phyloP scores from a whole-genome alignment of 495 filamentous ascomycete genomes.

The Hypoxylon fragiforme region DNA sequence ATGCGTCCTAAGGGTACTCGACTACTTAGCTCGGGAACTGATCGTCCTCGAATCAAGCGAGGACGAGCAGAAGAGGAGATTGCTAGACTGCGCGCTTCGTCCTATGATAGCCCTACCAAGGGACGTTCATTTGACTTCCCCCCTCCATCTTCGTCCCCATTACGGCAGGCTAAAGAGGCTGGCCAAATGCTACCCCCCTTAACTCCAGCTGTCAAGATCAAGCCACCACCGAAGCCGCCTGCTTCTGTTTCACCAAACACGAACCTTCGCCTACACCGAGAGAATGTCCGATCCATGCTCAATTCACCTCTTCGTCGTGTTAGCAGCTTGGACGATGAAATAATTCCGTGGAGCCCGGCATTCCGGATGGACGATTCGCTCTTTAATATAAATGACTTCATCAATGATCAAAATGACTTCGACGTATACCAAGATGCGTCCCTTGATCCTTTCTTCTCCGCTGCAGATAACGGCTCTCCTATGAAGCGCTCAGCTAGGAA shows the following conservation, averaged over 20 bases:
- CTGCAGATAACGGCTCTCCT: slow-evolving; percentile 68
- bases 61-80: slow-evolving; percentile 95
- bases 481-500: slow-evolving; percentile 73
- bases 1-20: slow-evolving; percentile 65
- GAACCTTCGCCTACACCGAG: slow-evolving; percentile 88
- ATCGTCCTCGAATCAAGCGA: slow-evolving; percentile 76
- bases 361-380: slow-evolving; percentile 61
- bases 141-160: slow-evolving; percentile 59
- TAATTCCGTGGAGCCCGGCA: slow-evolving; percentile 75
- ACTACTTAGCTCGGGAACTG: slow-evolving; percentile 72
- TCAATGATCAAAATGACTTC: slow-evolving; percentile 59
- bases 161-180: slow-evolving; percentile 57
- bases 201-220: slow-evolving; percentile 85
- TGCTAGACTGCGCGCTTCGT: slow-evolving; percentile 87
- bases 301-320: slow-evolving; percentile 82
- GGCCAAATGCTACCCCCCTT: slow-evolving; percentile 75
- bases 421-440: slow-evolving; percentile 72
- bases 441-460: slow-evolving; percentile 51
- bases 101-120: slow-evolving; percentile 87
- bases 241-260: slow-evolving; percentile 92
- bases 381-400: slow-evolving; percentile 50
- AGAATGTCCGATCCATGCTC: slow-evolving; percentile 82
- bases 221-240: slow-evolving; percentile 77
- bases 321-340: slow-evolving; percentile 55
- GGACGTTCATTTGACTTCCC: slow-evolving; percentile 50